Base-by-base conservation (phyloP, 2,329 filamentous ascomycete genomes). In the Colletotrichum godetiae region DNA sequence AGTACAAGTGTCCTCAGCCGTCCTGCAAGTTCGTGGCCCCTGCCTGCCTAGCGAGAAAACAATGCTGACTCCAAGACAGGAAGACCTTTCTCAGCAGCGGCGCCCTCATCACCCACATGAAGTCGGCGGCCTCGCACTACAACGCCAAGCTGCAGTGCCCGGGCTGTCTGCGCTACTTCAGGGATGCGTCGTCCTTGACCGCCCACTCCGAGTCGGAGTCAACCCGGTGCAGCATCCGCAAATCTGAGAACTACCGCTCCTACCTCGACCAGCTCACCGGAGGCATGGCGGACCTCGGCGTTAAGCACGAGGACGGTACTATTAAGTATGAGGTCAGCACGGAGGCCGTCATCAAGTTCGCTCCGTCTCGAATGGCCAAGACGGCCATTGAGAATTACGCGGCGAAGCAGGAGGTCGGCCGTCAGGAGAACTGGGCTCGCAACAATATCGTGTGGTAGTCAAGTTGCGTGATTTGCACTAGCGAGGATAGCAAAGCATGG, bases 1-100 rank as follows among this genome's bases (percentile, higher is more conserved):
- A 81, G 61, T 93, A 85, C 81, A 82, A 80, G 67, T 93, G 91
- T 67, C 91, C 90, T 0, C 85, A 88, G 68, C 74, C 76, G 1
- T 76, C 79, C 3, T 92, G 91, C 85, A 80, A 82, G 85, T 89
- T 82, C 83, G 84, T 80, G 29, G 11, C 24, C 19, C 24, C 22
- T 7, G 15, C 2, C 11, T 11, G 2, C 31, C 12, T 27, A 22
- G 19, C 5, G 5, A 13, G 27, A 42, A 37, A 3, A 29, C 13
- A 24, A 12, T 33, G 52, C 72, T 78, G 67, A 79, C 67, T 35
- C 56, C 37, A 46, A 7, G 53, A 10, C 67, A 88, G 86, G 1
- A 86, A 86, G 70, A 80, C 80, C 2, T 87, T 85, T 78, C 80
- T 81, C 49, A 80, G 71, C 0, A 71, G 76, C 0, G 42, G 49